Evolutionary conservation across 106 monocot species (phyloP).

Genomic region (Agapanthus africanus): DNA sequence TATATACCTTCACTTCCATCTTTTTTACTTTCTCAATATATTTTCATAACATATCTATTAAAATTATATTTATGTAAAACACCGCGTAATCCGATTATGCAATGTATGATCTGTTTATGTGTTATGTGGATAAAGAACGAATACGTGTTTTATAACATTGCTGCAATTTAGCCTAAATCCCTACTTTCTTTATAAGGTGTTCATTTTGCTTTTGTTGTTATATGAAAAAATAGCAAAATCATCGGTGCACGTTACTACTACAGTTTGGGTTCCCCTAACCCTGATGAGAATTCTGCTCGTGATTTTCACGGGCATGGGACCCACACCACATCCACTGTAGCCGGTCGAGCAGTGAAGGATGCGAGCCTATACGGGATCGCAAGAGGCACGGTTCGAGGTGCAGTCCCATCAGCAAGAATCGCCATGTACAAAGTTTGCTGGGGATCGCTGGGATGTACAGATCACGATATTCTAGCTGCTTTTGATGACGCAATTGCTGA

Average conservation of each 20-base stretch:
- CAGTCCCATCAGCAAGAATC: conserved; percentile 11
- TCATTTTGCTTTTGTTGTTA: neutral
- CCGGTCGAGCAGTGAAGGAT: conserved; percentile 1
- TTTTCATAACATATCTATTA: too few species aligned
- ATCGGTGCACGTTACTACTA: conserved; percentile 16
- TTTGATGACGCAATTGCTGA: conserved; percentile 45
- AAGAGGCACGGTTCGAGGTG: conserved; percentile 13
- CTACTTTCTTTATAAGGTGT: too few species aligned
- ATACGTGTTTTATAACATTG: too few species aligned
- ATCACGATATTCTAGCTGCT: conserved; percentile 17
- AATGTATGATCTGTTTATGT: too few species aligned
- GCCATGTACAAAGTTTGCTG: conserved; percentile 39
- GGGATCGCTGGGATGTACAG: neutral
- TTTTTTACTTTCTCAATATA: too few species aligned
- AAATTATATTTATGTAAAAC: too few species aligned
- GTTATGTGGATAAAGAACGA: too few species aligned
- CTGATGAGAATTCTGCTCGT: conserved; percentile 3
- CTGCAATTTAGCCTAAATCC: too few species aligned
- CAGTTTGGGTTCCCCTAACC: neutral
- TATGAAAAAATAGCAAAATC: conserved; percentile 8
- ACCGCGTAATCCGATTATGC: too few species aligned
- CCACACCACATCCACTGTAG: conserved; percentile 16
- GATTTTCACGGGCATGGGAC: conserved; percentile 29
- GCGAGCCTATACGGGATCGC: conserved; percentile 10
- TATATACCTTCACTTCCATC: too few species aligned